Base-by-base conservation (phyloP, 208 protist species). In the Trypanosoma cruzi region DNA sequence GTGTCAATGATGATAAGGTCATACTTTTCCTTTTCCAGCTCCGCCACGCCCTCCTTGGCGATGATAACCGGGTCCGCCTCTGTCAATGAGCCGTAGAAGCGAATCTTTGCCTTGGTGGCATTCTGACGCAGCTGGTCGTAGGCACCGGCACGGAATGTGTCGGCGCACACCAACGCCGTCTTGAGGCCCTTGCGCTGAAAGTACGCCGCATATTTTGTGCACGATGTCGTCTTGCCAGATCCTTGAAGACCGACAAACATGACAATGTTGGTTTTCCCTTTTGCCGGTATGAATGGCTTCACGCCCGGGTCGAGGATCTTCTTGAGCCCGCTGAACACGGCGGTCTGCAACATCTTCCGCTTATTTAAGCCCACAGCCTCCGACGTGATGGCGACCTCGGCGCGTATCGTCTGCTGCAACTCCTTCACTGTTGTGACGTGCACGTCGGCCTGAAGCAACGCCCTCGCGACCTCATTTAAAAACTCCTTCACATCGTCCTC, bases 1-100 rank as follows among this genome's bases (percentile, higher is more conserved):
- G 99, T 99, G 88, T 99, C 99, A 7, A 99, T 97, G 60, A 99
- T 99, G 74, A 99, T 99, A 42, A 99, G 89, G 49, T 99, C 98
- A 63, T 94, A 97, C 71, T 92, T 94, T 63, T 99, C 95, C 67
- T 92, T 83, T 72, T 97, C 98, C 60, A 99, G 98, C 64, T 99
- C 92, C 37, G 89, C 84, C 34, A 99, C 98, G 60, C 98, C 99
- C 42, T 99, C 97, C 48, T 75, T 77, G 0, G 99, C 98, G 64
- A 99, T 97, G 29, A 96, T 79, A 1, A 99, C 98, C 11, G 99
- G 98, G 84, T 99, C 98, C 1, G 88, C 94, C 73, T 99, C 97
- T 2, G 87, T 96, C 16, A 99, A 86, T 18, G 82, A 90, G 46
- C 97, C 98, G 81, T 99, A 99, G 80, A 99, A 99, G 22, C 95